Conservation (phyloP, 1,284 basidiomycete species). For the Puccinia triticina region DNA sequence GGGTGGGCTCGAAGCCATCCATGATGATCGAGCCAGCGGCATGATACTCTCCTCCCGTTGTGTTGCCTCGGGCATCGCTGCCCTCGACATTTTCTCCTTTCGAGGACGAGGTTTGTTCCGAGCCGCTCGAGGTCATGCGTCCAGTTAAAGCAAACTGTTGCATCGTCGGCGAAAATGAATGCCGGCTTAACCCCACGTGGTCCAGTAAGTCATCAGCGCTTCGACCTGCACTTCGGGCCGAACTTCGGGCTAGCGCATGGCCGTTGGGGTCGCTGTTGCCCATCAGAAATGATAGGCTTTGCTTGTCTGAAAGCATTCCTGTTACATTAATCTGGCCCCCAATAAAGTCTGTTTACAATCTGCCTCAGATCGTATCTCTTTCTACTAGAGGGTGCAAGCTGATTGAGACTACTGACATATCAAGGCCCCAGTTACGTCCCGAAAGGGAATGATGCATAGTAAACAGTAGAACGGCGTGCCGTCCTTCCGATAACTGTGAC, state of each 20-base stretch:
- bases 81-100: not conserved
- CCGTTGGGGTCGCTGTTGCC: not conserved
- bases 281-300: conserved; percentile 35
- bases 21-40: conserved; percentile 5
- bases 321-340: conserved; percentile 45
- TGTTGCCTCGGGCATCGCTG: not conserved
- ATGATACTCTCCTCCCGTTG: not conserved
- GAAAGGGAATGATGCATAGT: conserved; percentile 33
- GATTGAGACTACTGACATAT: conserved; percentile 10
- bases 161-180: not conserved
- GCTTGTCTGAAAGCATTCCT: conserved; percentile 31
- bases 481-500: conserved; percentile 20
- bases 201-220: not conserved
- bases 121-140: not conserved
- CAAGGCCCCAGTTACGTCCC: conserved; percentile 32
- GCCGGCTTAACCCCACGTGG: not conserved
- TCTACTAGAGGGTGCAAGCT: not conserved
- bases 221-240: not conserved
- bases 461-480: conserved; percentile 41
- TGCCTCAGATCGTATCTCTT: not conserved
- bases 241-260: not conserved
- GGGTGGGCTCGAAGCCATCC: not conserved
- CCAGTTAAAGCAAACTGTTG: not conserved
- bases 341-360: conserved; percentile 34
- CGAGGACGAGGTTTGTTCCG: not conserved